Percentiles rank a stretch among this genome's conserved stretches.
phyloP scores from a whole-genome alignment of 208 protist species.

The Acanthamoeba culbertsoni region DNA sequence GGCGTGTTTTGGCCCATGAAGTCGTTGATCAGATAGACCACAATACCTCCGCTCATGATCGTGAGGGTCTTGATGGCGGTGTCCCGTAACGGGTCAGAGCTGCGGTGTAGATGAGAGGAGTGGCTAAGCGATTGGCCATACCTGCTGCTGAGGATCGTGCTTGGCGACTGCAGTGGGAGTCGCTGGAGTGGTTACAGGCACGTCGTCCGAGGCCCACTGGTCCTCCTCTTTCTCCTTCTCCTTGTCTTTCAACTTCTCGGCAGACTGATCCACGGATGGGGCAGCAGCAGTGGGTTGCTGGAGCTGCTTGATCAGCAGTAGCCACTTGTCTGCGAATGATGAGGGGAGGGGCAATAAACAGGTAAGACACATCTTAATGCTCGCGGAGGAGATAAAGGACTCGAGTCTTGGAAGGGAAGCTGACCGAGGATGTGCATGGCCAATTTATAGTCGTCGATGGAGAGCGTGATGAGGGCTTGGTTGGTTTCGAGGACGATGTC shows the following conservation, averaged over 20 bases:
- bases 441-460: constrained; percentile 53
- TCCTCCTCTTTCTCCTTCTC: not conserved
- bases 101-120: not conserved
- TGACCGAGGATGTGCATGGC: not conserved
- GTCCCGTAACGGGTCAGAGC: not conserved
- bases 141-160: not conserved
- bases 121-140: not conserved
- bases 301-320: not conserved
- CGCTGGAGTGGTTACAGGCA: not conserved
- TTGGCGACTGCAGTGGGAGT: not conserved
- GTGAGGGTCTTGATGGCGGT: not conserved
- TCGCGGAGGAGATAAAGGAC: not conserved
- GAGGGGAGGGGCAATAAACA: no score
- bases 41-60: constrained; percentile 37
- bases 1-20: constrained; percentile 53
- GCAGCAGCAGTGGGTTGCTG: not conserved
- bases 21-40: constrained; percentile 45
- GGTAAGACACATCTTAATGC: no score
- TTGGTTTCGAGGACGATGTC: constrained; percentile 33
- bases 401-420: not conserved
- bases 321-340: not conserved
- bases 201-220: not conserved
- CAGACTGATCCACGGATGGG: not conserved
- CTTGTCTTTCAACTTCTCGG: no score
- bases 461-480: constrained; percentile 17